Base-by-base conservation (phyloP, 192 early-diverging fungal genomes). In the Mortierella alpina region DNA sequence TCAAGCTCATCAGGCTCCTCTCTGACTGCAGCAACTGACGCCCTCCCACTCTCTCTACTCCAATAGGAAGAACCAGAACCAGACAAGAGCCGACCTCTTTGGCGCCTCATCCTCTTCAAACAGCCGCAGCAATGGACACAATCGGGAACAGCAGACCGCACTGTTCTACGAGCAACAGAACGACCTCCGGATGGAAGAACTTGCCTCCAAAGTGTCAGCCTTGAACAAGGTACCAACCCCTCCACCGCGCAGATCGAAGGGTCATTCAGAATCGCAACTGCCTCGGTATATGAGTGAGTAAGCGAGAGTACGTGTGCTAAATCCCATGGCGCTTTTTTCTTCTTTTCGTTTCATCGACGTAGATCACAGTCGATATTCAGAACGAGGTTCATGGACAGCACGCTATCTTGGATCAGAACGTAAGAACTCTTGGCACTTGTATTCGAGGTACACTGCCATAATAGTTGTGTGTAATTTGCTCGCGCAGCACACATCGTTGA, bases 81-180 rank as follows among this genome's bases (percentile, higher is more conserved):
- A 80, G 48, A 63, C 47, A 20, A 59, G 77, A 63, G n/a, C 48
- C 41, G 70, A 80, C 47, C 77, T 80, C 45, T 80, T 80, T 72
- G 77, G 77, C 2, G 65, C 64, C 8, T 67, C 77, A 7, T 63
- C 64, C 15, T 71, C 62, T 7, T 70, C 68, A 23, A 69, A 45
- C 47, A 42, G 52, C 18, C 54, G 54, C 52, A 57, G 49, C 59
- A 80, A 72, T 40, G 20, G 52, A 17, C 42, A 56, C 49, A 68
- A 72, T 40, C 57, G 77, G 52, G 77, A 80, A 61, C 77, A 80
- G 48, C 77, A 80, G 59, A 80, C 77, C 11, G 57, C 77, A 46
- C 54, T 80, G 2, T 54, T 80, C 18, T 86, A 79, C 72, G 87
- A 88, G 66, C 87, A 88, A 49, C 87, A 88, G 45, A 88, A 88